Percentiles rank a stretch among this genome's conserved stretches.
Evolutionary conservation across 306 rosid species (phyloP).

Genomic region (Vicia faba): DNA sequence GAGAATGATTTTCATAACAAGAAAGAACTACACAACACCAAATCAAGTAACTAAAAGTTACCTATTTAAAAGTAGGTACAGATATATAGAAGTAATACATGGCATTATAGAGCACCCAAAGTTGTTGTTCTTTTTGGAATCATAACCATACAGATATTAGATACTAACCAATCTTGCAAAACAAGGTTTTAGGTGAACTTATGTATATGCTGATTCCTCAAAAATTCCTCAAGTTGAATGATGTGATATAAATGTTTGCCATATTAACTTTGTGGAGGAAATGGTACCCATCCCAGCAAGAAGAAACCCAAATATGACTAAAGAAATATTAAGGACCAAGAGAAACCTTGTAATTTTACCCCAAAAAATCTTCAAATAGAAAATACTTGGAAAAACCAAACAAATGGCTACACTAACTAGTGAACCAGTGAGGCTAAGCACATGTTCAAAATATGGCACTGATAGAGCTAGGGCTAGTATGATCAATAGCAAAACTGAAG

Average conservation of each 20-base stretch:
- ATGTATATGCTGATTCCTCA: conserved; percentile 23
- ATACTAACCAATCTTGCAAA: neutral
- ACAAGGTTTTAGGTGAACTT: neutral
- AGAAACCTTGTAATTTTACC: conserved; percentile 46
- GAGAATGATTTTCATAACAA: too few relatives aligned
- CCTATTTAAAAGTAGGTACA: too few relatives aligned
- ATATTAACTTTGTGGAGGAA: conserved; percentile 54
- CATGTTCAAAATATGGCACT: conserved; percentile 67
- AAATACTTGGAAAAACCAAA: conserved; percentile 60
- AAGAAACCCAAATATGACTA: conserved; percentile 51
- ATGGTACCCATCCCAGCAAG: conserved; percentile 62
- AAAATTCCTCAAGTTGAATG: conserved; percentile 17
- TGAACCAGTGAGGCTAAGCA: conserved; percentile 79
- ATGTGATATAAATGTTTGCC: conserved; percentile 32
- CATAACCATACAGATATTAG: too few relatives aligned
- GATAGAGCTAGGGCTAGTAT: conserved; percentile 63
- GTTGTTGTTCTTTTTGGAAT: too few relatives aligned
- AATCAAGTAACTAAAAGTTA: too few relatives aligned
- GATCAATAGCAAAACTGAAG: conserved; percentile 52
- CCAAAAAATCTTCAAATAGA: conserved; percentile 70
- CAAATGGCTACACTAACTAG: conserved; percentile 50
- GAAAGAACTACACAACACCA: too few relatives aligned
- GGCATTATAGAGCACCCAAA: too few relatives aligned
- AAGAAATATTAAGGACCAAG: conserved; percentile 42
- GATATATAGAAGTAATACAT: too few relatives aligned